phyloP scores from a whole-genome alignment of 495 filamentous ascomycete species.

The Trypethelium eluteriae region DNA sequence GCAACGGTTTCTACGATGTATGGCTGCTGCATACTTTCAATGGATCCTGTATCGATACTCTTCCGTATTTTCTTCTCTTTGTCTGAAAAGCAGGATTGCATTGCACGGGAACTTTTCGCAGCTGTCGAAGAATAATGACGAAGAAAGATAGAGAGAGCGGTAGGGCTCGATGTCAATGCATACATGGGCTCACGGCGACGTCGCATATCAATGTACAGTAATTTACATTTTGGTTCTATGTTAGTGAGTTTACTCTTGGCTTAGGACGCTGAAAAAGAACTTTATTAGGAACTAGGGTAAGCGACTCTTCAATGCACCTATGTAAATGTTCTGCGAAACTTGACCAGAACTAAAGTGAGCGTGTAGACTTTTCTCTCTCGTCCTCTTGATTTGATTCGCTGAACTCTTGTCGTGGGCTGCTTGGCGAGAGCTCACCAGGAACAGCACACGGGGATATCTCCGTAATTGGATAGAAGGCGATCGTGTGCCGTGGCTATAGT shows the following conservation, averaged over 20 bases:
- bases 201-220: constrained; percentile 4
- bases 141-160: not conserved
- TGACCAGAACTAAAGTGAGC: too few relatives aligned
- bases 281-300: not conserved
- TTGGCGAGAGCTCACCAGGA: too few relatives aligned
- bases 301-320: not conserved
- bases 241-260: not conserved
- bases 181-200: not conserved
- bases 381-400: too few relatives aligned
- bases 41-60: not conserved
- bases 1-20: not conserved
- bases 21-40: not conserved
- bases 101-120: not conserved
- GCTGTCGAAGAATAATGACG: not conserved
- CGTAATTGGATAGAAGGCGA: too few relatives aligned
- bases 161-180: not conserved
- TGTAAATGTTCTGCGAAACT: not conserved
- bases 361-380: too few relatives aligned
- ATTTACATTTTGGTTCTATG: not conserved
- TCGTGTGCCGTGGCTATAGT: too few relatives aligned
- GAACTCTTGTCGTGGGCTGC: too few relatives aligned
- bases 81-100: not conserved
- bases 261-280: not conserved
- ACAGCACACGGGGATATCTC: too few relatives aligned
- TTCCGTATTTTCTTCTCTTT: not conserved